Base-by-base conservation (phyloP, 2,329 filamentous ascomycete species). In the Gaeumannomyces tritici region DNA sequence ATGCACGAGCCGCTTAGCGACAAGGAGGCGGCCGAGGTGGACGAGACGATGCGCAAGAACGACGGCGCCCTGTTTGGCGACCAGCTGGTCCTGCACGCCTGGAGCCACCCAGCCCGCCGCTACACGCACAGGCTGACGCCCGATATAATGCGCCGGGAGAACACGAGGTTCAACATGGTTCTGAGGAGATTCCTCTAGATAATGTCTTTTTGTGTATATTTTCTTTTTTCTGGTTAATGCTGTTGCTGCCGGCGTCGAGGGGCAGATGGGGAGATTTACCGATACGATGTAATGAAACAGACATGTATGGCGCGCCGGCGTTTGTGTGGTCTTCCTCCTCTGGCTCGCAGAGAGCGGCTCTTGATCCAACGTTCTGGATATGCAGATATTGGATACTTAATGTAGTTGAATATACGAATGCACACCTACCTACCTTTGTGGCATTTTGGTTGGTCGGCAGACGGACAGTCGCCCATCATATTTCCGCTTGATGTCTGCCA, bases 91-190 rank as follows among this genome's bases (percentile, higher is more conserved):
- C 75, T 74, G 62, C 74, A 76, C 62, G 70, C 72, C 15, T 76
- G 74, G 74, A 73, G 70, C 55, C 74, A 76, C 67, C 70, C 74
- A 0, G 73, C 70, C 70, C 68, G 72, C 51, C 65, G 70, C 12
- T 71, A 74, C 62, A 67, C 76, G 7, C 69, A 70, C 61, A 63
- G 68, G 54, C 65, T 76, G 57, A 75, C 71, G 1, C 72, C 73
- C 1, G 69, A 72, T 51, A 62, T 67, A 5, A 69, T 75, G n/a
- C 69, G 69, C 60, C 68, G 61, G 12, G 66, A 65, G 35, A 69
- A 75, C 58, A 76, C 74, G 59, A 69, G 74, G 21, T 76, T 76
- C 62, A 76, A 76, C 62, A 67, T 76, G 8, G 61, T 76, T 35
- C 68, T 76, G 26, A 64, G 74, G 71, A 55, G 68, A 67, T 69